These are phyloP conservation scores for Syzygium malaccense DNA, from an alignment of 441 rosid genomes.

Conservation along the genomic window DNA sequence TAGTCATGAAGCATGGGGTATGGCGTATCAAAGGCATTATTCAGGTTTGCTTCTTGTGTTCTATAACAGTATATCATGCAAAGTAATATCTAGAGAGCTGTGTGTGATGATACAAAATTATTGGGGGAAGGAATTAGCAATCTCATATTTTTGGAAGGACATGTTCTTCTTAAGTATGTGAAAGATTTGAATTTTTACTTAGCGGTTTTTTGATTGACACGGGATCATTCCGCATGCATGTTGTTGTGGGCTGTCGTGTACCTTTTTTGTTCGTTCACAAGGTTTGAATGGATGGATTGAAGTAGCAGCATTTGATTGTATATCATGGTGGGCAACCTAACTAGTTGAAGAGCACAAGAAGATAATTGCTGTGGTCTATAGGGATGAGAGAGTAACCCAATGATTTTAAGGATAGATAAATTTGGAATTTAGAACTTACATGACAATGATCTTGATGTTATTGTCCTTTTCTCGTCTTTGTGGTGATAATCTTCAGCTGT, in stretches of 20 bases:
- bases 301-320: not conserved
- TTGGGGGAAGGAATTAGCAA: not conserved
- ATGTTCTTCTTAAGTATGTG: not conserved
- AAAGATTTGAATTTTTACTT: not conserved
- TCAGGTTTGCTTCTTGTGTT: slow-evolving; percentile 46
- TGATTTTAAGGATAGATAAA: not conserved
- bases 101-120: not conserved
- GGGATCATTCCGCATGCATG: not conserved
- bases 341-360: not conserved
- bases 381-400: not conserved
- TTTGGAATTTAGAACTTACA: not conserved
- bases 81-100: not conserved
- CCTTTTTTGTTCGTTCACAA: not conserved
- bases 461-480: not conserved
- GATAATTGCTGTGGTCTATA: not conserved
- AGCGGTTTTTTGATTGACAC: not conserved
- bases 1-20: slow-evolving; percentile 69
- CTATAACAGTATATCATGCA: not conserved
- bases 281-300: not conserved
- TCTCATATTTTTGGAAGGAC: not conserved
- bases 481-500: not conserved
- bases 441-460: not conserved
- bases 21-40: slow-evolving; percentile 98
- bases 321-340: not conserved
- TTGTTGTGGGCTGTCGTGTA: not conserved